Evolutionary conservation across 495 filamentous ascomycete species (phyloP), one percentile per base, ranked within the genome.

Genomic region (Xylaria palmicola): DNA sequence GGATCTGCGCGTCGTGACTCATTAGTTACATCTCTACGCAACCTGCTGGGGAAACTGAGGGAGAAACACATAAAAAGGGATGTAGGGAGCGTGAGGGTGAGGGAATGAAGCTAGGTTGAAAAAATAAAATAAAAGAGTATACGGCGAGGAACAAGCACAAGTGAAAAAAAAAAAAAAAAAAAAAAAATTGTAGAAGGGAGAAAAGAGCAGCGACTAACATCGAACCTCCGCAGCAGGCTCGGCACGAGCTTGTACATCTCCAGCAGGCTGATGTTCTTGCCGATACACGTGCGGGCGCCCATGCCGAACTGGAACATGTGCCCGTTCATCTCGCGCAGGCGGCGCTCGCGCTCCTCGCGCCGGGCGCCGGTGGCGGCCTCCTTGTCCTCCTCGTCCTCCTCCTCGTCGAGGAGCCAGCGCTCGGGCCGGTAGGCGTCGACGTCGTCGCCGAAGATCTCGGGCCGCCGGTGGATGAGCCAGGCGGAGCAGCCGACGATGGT

Each of bases 181-280:
- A 19, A 27, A 30, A 6, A 36, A 58, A 45, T n/a, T 3, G 30
- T 39, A 45, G 26, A 12, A 8, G 26, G 29, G 1, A 34, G 19
- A 34, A 32, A 19, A 13, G 49, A 29, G 22, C 7, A 49, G 20
- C 40, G 72, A 36, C 78, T 63, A 64, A 81, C 81, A 68, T 90
- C 85, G 72, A 91, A 93, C 58, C 83, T 74, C 59, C 87, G 78
- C 64, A 92, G 77, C 66, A 92, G 77, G 56, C 81, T 88, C 40
- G 90, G 89, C 53, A 92, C 85, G 56, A 93, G 66, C 77, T 93
- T 92, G 63, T 90, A 90, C 53, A 92, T 87, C 80, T 93, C 90
- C 71, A 92, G 62, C 73, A 89, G 69, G 54, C 83, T 85, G 57
- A 92, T 86, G 64, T 92, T 92, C 75, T 85, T 87, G 48, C 86